Evolutionary conservation across 352 stramenopile species (phyloP), one percentile per base, ranked within the genome.

Genomic region (Globisporangium viniferum): DNA sequence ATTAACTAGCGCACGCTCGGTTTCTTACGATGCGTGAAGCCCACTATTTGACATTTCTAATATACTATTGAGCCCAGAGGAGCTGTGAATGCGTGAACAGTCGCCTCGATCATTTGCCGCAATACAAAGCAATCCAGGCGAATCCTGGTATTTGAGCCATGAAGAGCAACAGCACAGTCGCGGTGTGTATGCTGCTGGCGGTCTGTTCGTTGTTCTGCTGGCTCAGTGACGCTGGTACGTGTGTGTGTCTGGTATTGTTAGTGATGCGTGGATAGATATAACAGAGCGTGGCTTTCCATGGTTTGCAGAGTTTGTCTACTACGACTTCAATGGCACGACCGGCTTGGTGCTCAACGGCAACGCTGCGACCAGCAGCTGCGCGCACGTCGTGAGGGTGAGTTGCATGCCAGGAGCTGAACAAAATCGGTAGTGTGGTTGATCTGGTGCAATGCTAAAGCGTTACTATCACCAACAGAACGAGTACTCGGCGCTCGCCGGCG

Each of bases 251-350:
- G 39, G 12, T 46, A 44, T 18, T 55, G 36, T 39, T 14, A n/a
- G 39, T n/a, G 5, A 36, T 10, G 35, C 2, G 7, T 64, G 22
- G 20, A 2, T 27, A 33, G 27, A 29, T 56, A 22, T 56, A 22
- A 55, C 15, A 12, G 22, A 31, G 53, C 7, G 22, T 20, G 51
- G 10, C 1, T 6, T 35, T 5, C 15, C 41, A 9, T 39, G n/a
- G 14, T 36, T 24, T 39, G n/a, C 64, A 84, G 86, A 92, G 60
- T 97, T 97, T 69, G 80, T 93, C 12, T 97, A 93, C 69, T 86
- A 91, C 54, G 81, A 96, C 71, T 97, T 97, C 48, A 96, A 95
- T 59, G 77, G 74, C 39, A 97, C 90, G 6, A 85, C 75, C 3
- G 91, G 90, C 0, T 77, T 97, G 7, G 71, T 80, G 29, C 76